Evolutionary conservation across 2,329 filamentous ascomycete genomes (phyloP).

Genomic region (Plenodomus biglobosus): DNA sequence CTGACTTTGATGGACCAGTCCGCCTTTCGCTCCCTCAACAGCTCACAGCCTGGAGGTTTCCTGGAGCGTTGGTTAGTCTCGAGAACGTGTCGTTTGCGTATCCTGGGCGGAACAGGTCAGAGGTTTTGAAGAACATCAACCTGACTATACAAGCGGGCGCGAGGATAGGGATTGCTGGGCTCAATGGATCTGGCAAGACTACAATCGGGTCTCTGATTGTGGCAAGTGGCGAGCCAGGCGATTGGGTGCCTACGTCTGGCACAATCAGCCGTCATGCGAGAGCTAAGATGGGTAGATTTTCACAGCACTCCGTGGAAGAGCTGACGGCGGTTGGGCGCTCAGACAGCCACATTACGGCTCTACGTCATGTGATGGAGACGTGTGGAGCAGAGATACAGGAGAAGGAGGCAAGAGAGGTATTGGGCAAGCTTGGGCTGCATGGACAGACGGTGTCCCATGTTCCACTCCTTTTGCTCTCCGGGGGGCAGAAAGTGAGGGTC

Average conservation of each 20-base stretch:
- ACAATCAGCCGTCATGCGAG: slow-evolving; percentile 67
- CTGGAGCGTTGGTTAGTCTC: slow-evolving; percentile 70
- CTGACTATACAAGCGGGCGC: slow-evolving; percentile 73
- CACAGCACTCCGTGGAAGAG: slow-evolving; percentile 74
- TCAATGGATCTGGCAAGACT: slow-evolving; percentile 82
- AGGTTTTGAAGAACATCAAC: slow-evolving; percentile 63
- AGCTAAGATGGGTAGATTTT: slow-evolving; percentile 73
- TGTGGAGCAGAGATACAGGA: slow-evolving; percentile 60
- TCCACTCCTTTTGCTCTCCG: slow-evolving; percentile 71
- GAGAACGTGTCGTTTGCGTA: slow-evolving; percentile 72
- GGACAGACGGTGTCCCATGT: slow-evolving; percentile 73
- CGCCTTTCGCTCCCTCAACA: slow-evolving; percentile 62
- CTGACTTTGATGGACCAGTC: slow-evolving; percentile 58
- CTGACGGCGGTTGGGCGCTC: slow-evolving; percentile 60
- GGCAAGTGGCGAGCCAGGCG: slow-evolving; percentile 45
- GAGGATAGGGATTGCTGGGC: slow-evolving; percentile 71
- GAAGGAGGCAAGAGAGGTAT: slow-evolving; percentile 65
- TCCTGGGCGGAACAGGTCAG: slow-evolving; percentile 43
- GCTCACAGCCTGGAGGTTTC: slow-evolving; percentile 71
- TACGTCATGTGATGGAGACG: slow-evolving; percentile 63
- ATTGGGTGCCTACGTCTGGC: slow-evolving; percentile 60
- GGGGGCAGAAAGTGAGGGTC: slow-evolving; percentile 69
- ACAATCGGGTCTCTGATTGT: slow-evolving; percentile 73
- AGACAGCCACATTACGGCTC: slow-evolving; percentile 61
- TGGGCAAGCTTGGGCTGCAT: slow-evolving; percentile 69